A percentile compares a stretch with the other conserved stretches of the same genome.
Conservation (phyloP, 176 grass and related monocot species). For the Aegilops bicornis region DNA sequence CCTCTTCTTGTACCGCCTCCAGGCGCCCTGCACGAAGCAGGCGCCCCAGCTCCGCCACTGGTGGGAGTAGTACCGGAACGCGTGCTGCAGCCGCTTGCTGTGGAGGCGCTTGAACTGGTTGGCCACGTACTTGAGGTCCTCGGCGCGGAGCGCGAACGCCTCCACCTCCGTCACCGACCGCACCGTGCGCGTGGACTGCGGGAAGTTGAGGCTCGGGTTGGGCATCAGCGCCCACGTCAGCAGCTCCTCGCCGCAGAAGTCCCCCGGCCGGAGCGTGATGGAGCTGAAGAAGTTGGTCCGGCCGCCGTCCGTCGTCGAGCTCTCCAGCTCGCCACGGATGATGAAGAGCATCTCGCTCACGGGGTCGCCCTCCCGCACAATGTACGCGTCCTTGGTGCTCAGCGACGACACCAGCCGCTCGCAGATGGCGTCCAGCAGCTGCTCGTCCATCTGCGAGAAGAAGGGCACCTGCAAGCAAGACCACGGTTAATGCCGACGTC, state of each 20-base stretch:
- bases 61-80: constrained; percentile 96
- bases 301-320: constrained; percentile 90
- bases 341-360: constrained; percentile 94
- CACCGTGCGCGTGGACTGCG: constrained; percentile 79
- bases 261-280: constrained; percentile 79
- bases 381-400: constrained; percentile 89
- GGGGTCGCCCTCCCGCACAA: constrained; percentile 77
- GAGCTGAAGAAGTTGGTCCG: constrained; percentile 92
- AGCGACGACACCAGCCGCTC: constrained; percentile 84
- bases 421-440: constrained; percentile 93
- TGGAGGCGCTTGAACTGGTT: constrained; percentile 96
- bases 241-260: constrained; percentile 97
- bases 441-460: constrained; percentile 97
- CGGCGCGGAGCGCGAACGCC: constrained; percentile 85
- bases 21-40: constrained; percentile 82
- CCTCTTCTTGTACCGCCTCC: constrained; percentile 72
- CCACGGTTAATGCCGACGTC: neutral
- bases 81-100: constrained; percentile 92
- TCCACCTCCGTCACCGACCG: constrained; percentile 76
- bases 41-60: constrained; percentile 96
- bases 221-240: constrained; percentile 95
- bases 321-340: constrained; percentile 89
- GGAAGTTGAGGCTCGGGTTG: constrained; percentile 82
- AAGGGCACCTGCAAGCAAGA: constrained; percentile 62
- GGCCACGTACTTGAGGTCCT: constrained; percentile 92